Evolutionary conservation across 345 rosid genomes (phyloP).

Genomic region (Syzygium grande): DNA sequence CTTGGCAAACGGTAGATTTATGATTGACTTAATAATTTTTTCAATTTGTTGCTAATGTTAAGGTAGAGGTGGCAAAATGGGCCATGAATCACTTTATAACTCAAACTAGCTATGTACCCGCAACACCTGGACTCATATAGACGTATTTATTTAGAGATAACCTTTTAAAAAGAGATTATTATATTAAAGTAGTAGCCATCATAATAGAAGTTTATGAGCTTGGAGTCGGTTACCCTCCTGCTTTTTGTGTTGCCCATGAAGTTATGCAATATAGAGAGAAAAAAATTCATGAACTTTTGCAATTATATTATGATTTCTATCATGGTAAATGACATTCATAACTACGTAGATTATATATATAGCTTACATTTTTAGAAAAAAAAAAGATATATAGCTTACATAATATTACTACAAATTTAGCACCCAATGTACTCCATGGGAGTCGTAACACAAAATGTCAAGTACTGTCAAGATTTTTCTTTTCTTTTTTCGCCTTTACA

Average conservation of each 20-base stretch:
- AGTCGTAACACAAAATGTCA: neutral
- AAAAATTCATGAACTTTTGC: neutral
- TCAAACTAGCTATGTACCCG: neutral
- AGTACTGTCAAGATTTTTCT: neutral
- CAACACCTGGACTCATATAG: fast-evolving
- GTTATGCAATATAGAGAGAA: neutral
- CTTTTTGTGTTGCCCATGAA: neutral
- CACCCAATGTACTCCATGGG: neutral
- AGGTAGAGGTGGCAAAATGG: neutral
- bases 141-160: too few species aligned
- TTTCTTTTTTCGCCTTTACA: neutral
- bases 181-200: neutral
- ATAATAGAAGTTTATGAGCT: neutral
- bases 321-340: neutral
- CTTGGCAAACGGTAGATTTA: fast-evolving
- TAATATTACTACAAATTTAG: neutral
- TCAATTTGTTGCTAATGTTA: neutral
- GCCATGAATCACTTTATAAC: neutral
- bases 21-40: neutral
- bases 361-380: neutral
- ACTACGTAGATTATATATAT: neutral
- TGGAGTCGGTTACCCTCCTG: neutral
- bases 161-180: neutral
- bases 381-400: neutral
- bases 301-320: neutral